Percentiles rank a stretch among this genome's conserved stretches.
phyloP scores from a whole-genome alignment of 2,329 filamentous ascomycete genomes.

The Blastomyces gilchristii region DNA sequence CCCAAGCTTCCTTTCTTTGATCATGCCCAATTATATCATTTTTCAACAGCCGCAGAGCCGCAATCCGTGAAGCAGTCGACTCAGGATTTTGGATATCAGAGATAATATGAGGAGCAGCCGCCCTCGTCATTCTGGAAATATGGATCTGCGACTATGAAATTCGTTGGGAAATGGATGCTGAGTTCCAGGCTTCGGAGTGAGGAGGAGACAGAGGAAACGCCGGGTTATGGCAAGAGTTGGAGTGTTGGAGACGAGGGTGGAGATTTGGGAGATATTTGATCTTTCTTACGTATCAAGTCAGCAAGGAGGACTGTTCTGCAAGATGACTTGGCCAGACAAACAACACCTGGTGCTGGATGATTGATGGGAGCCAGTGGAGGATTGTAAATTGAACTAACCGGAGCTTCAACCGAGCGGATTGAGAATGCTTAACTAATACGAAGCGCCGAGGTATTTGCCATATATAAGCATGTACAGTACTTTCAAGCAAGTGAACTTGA shows the following conservation, averaged over 20 bases:
- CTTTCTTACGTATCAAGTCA: neutral
- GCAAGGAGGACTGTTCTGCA: neutral
- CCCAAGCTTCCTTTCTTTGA: slow-evolving; percentile 71
- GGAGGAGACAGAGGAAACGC: too few relatives aligned
- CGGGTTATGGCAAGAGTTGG: neutral
- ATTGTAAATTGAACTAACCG: neutral
- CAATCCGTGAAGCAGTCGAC: slow-evolving; percentile 33
- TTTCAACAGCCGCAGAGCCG: slow-evolving; percentile 63
- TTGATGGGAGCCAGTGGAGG: neutral
- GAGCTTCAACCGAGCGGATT: neutral
- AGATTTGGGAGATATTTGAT: neutral
- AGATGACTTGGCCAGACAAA: neutral
- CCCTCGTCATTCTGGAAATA: slow-evolving; percentile 43
- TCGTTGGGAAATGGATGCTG: neutral
- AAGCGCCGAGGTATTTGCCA: neutral
- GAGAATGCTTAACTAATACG: neutral
- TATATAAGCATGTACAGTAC: neutral
- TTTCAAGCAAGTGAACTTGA: neutral
- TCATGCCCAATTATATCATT: slow-evolving; percentile 83
- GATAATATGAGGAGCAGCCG: slow-evolving; percentile 45
- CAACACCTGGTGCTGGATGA: neutral
- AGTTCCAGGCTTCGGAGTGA: neutral
- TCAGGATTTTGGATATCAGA: slow-evolving; percentile 48
- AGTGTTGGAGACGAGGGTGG: neutral
- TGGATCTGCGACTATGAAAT: neutral